Base-by-base conservation (phyloP, 176 grass and related monocot species). In the Miscanthus lutarioriparius region DNA sequence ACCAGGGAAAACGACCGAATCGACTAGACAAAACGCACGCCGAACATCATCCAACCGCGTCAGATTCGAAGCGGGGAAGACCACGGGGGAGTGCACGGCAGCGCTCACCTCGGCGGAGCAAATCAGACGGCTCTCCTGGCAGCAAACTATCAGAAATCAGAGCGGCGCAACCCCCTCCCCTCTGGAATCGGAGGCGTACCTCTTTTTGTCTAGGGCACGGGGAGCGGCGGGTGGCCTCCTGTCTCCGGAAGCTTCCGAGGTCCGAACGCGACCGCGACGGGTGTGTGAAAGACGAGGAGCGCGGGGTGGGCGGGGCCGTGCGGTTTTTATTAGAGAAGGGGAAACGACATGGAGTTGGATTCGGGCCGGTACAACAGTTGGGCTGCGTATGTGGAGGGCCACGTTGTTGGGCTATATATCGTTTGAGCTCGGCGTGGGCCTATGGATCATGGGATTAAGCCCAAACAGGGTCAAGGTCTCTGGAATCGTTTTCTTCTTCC, bases 191-290 rank as follows among this genome's bases (percentile, higher is more conserved):
- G 66, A 79, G 59, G 7, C 12, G 30, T 44, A 65, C 87, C 68
- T 84, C 22, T n/a, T 22, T 26, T 16, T 8, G 32, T 66, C 74
- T 80, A 68, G 82, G 87, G 81, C 47, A 74, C 38, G 58, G 53
- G 45, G 27, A 35, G 45, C 32, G 65, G 54, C 8, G 0, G 2
- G 73, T 40, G 30, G 81, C 33, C 76, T 76, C 22, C 8, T 58
- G 54, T 58, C 54, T 58, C 54, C 47, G 61, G 87, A 89, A 61
- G 63, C 82, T 85, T 85, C 76, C 82, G 15, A 76, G 7, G 70
- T 72, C 40, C 70, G 70, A 73, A 16, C 35, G 49, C 37, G 84
- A 49, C 66, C 67, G 76, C 38, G 68, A 65, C 14, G 43, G 10
- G 20, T 4, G 23, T 3, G 48, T 30, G 54, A 13, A 43, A 2